Evolutionary conservation across 306 rosid species (phyloP).

Genomic region (Pachyrhizus erosus): DNA sequence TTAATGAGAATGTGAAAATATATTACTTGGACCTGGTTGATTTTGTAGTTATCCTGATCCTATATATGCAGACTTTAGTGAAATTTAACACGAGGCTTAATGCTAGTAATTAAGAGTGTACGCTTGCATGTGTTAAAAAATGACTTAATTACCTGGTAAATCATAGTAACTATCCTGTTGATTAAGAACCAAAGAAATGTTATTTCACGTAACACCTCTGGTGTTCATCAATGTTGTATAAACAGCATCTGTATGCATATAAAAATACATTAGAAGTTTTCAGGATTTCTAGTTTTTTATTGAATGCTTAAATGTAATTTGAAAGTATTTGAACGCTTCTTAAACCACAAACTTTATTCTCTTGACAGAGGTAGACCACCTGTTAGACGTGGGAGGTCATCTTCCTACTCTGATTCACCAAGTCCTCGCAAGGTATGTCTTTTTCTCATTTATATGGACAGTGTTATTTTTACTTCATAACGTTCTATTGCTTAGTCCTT

Average conservation of each 20-base stretch:
- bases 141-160: neutral
- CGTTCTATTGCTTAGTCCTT: constrained; percentile 23
- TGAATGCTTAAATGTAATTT: constrained; percentile 7
- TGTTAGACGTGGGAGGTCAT: constrained; percentile 84
- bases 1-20: neutral
- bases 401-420: constrained; percentile 90
- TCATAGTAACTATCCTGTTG: neutral
- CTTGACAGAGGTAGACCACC: constrained; percentile 80
- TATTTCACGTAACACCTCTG: neutral
- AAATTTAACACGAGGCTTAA: constrained; percentile 18
- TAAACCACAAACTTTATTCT: neutral
- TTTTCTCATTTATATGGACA: neutral
- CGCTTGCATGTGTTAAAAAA: constrained; percentile 2
- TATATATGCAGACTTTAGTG: neutral
- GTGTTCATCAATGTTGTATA: neutral
- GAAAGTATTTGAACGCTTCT: neutral
- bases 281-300: constrained; percentile 20
- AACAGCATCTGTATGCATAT: constrained; percentile 16
- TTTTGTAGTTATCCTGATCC: constrained; percentile 28
- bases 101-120: neutral
- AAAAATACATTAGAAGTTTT: constrained; percentile 4
- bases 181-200: constrained; percentile 5
- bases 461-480: constrained; percentile 16
- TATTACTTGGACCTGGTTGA: constrained; percentile 1
- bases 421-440: constrained; percentile 85